Conservation (phyloP, 2,329 filamentous ascomycete species). For the Fusarium solani-melongenae region DNA sequence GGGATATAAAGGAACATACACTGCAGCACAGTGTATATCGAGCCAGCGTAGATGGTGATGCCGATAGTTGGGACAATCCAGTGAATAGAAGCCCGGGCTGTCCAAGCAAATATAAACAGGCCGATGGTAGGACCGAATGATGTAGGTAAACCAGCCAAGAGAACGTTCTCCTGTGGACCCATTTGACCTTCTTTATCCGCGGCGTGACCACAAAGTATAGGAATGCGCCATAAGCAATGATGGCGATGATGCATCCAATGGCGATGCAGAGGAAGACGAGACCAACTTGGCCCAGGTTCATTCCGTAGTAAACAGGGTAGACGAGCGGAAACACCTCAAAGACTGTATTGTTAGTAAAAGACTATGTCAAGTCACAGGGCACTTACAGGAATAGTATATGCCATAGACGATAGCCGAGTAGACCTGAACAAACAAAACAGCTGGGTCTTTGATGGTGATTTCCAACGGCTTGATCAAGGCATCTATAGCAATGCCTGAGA, state of each 20-base stretch:
- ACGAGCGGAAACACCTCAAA: neutral
- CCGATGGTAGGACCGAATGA: neutral
- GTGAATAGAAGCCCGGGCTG: neutral
- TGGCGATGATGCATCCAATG: neutral
- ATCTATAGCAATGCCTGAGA: neutral
- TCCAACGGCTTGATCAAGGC: neutral
- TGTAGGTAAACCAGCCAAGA: neutral
- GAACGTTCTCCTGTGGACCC: neutral
- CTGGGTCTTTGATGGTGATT: neutral
- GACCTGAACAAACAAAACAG: neutral
- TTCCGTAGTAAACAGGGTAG: neutral
- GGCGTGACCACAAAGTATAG: neutral
- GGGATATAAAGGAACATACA: neutral
- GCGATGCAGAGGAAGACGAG: neutral
- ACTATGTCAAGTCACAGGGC: neutral
- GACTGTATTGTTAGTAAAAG: neutral
- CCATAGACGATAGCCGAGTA: neutral
- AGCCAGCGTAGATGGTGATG: neutral
- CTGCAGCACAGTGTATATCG: neutral
- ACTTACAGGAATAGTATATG: neutral
- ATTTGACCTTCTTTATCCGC: neutral
- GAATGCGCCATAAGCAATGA: neutral
- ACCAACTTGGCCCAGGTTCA: neutral
- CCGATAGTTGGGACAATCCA: neutral
- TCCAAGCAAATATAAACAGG: neutral